phyloP scores from a whole-genome alignment of 305 asterid species.

The Coffea humblotiana region DNA sequence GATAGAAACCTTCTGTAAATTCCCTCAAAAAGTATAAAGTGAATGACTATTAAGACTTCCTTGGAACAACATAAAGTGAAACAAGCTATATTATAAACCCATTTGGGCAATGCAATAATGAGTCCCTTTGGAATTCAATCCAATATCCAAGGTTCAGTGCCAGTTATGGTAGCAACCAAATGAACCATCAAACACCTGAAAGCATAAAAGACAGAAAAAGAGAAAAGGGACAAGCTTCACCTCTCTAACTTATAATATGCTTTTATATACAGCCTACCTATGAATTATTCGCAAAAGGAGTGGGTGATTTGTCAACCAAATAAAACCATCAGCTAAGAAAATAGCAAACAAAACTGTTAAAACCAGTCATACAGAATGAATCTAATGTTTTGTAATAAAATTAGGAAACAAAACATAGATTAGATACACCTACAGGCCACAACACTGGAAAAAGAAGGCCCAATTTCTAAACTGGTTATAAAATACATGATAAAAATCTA shows the following conservation, averaged over 20 bases:
- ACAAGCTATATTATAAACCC: not conserved
- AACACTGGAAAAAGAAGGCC: not conserved
- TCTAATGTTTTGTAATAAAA: not conserved
- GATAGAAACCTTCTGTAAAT: not conserved
- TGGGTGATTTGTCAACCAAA: not conserved
- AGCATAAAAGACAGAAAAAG: not conserved
- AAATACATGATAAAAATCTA: not conserved
- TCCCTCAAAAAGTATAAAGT: no score
- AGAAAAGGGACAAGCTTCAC: not conserved
- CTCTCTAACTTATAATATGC: not conserved
- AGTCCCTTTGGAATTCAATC: not conserved
- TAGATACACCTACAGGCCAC: not conserved
- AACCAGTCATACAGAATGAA: not conserved
- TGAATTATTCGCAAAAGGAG: not conserved
- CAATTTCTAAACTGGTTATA: not conserved
- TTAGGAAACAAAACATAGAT: not conserved
- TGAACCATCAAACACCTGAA: not conserved
- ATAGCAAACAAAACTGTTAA: not conserved
- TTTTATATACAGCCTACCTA: not conserved
- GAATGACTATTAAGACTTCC: not conserved
- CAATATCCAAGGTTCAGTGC: not conserved
- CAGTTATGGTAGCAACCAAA: not conserved
- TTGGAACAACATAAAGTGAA: not conserved
- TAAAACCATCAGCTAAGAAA: not conserved
- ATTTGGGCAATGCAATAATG: not conserved